Evolutionary conservation across 2,329 filamentous ascomycete species (phyloP), one percentile per base, ranked within the genome.

Genomic region (Diaporthe citriasiana): DNA sequence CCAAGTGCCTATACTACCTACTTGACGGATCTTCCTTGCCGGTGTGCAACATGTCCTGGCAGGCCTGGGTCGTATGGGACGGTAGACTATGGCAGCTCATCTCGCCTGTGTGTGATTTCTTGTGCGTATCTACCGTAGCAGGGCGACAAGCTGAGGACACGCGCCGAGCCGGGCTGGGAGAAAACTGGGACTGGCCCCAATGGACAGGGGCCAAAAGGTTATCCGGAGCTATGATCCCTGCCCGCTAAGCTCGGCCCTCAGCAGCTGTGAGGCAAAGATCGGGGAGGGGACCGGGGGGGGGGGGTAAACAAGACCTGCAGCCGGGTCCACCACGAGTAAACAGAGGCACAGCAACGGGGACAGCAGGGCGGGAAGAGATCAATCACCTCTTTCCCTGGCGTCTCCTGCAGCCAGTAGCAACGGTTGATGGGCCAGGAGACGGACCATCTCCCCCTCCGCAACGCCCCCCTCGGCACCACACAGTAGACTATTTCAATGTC

Each of bases 401-500:
- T 13, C 45, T 51, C 22, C 9, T 35, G 47, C 63, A 53, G 55
- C 56, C 70, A 71, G 56, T 55, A 71, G 59, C 33, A 53, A 63
- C 55, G 15, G 68, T 57, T 27, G 47, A 71, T 25, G 72, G 66
- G 47, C 57, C 38, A 66, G 57, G 69, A 51, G 13, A 50, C 59
- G 72, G 68, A 53, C 47, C 68, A 35, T 69, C 60, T 70, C 70
- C 71, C 71, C 71, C 63, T 73, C 71, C 71, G 71, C 71, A 33
- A 27, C n/a, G 3, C 22, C 19, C 45, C 72, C 74, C 76, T 75
- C 73, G 75, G 35, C 33, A 40, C 57, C 45, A n/a, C 42, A n/a
- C n/a, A n/a, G n/a, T 45, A 55, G 69, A 74, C 53, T 75, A 75
- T 75, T 75, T 75, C 74, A 75, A 75, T 59, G 76, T 66, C 53